Evolutionary conservation across 345 rosid genomes (phyloP), one percentile per base, ranked within the genome.

Genomic region (Clarkia xantiana): DNA sequence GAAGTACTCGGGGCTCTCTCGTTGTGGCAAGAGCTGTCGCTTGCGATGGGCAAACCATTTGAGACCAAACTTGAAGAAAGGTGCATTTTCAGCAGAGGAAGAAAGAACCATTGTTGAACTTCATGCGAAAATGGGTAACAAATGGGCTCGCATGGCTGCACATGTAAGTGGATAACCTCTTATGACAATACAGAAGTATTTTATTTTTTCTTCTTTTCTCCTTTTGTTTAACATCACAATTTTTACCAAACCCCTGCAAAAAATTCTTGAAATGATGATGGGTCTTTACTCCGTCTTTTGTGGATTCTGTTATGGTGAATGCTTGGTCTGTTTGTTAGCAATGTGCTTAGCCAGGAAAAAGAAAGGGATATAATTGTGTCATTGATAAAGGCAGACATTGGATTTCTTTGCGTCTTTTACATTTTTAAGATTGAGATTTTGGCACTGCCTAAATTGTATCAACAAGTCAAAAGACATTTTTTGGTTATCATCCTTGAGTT

Each of bases 11-110:
- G 90, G 93, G 50, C 71, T 91, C 47, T 72, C 71, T 11, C 96
- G 98, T 19, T 91, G 96, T 71, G 96, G 97, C 39, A 90, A 90
- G 79, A 90, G 97, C 76, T 90, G 97, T 62, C 86, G 97, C 56
- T 66, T 90, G 53, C 76, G 97, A 38, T 90, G 96, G 96, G 94
- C 97, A 62, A 90, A 90, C 68, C 97, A 90, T 69, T 68, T 91
- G 36, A 76, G 98, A 75, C 98, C 96, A 36, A 91, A 91, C 77
- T 62, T 91, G 71, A 91, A 84, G 82, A 91, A 91, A 77, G 96
- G 95, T 56, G 84, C 94, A 29, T 91, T 91, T 74, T 81, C 93
- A 46, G 85, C 55, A 34, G 85, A 86, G 55, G 98, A 91, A 69
- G 98, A 91, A 60, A 83, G 74, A 54, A 76, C 84, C 70, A 91